Conservation (phyloP, 2,329 filamentous ascomycete species). For the Calonectria montana region DNA sequence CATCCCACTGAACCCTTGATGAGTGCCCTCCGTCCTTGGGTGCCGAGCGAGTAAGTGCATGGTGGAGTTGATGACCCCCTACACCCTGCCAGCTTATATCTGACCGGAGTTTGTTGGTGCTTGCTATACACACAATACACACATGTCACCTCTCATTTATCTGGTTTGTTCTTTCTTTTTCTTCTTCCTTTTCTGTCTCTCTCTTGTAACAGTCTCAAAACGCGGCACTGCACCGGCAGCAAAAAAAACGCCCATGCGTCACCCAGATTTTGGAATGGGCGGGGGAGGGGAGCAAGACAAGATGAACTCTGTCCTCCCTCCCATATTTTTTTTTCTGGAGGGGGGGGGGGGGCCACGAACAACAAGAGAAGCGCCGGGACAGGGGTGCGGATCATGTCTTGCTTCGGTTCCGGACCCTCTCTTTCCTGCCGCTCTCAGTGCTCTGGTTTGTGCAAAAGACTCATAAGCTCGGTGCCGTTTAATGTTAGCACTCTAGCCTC, state of each 20-base stretch:
- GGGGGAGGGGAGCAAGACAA: not conserved
- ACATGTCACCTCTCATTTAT: not conserved
- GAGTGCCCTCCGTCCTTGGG: not conserved
- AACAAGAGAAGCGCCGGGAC: conserved; percentile 2
- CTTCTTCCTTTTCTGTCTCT: not conserved
- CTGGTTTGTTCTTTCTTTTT: not conserved
- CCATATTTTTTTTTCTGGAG: not conserved
- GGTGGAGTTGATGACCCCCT: conserved; percentile 28
- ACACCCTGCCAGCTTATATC: not conserved
- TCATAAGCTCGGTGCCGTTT: not conserved
- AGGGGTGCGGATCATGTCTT: conserved; percentile 9
- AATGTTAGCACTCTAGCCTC: conserved; percentile 17
- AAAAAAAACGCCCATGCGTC: not conserved
- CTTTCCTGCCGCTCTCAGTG: not conserved
- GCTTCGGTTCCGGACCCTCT: conserved; percentile 8
- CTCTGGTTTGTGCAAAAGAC: conserved; percentile 13
- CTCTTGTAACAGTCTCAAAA: not conserved
- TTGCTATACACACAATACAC: not conserved
- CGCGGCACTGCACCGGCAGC: not conserved
- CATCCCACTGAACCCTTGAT: conserved; percentile 22
- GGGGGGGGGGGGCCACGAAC: not conserved
- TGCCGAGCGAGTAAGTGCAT: conserved; percentile 2
- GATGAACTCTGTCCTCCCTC: not conserved
- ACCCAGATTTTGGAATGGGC: not conserved
- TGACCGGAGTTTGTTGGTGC: not conserved